These are phyloP conservation scores for Grammothele lineata DNA, from an alignment of 768 basidiomycete genomes.

Conservation along the genomic window DNA sequence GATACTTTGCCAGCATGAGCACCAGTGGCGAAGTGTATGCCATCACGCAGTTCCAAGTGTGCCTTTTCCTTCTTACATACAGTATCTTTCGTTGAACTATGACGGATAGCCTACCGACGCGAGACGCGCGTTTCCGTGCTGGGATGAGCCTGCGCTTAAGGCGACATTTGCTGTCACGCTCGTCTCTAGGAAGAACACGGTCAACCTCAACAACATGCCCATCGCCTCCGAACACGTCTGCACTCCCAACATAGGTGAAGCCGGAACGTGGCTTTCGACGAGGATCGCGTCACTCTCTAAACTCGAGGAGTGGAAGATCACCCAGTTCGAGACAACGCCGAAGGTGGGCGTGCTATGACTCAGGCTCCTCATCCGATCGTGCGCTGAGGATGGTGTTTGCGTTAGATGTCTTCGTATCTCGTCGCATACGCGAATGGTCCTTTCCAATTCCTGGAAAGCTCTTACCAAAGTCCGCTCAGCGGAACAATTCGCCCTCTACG, in stretches of 20 bases:
- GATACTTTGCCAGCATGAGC: constrained; percentile 61
- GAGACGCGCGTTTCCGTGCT: constrained; percentile 78
- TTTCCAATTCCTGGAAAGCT: constrained; percentile 69
- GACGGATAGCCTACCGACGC: constrained; percentile 72
- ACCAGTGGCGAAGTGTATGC: constrained; percentile 67
- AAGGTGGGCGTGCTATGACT: constrained; percentile 33
- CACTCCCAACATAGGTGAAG: constrained; percentile 26
- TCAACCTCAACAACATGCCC: constrained; percentile 82
- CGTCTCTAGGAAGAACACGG: constrained; percentile 72
- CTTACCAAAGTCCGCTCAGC: constrained; percentile 74
- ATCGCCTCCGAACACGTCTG: constrained; percentile 45
- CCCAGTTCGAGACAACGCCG: constrained; percentile 77
- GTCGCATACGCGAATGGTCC: constrained; percentile 83
- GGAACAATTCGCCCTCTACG: constrained; percentile 78
- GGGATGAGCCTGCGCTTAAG: constrained; percentile 92
- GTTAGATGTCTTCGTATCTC: constrained; percentile 79
- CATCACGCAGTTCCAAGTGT: constrained; percentile 86
- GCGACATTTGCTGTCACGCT: constrained; percentile 75
- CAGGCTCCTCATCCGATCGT: too few species aligned
- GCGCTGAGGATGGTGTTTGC: background rate
- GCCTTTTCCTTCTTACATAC: background rate
- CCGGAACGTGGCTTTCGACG: constrained; percentile 18
- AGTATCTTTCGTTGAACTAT: too few species aligned
- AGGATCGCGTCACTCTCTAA: constrained; percentile 36
- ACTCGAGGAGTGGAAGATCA: constrained; percentile 66